Conservation (phyloP, 345 rosid species). For the Schrenkiella parvula region DNA sequence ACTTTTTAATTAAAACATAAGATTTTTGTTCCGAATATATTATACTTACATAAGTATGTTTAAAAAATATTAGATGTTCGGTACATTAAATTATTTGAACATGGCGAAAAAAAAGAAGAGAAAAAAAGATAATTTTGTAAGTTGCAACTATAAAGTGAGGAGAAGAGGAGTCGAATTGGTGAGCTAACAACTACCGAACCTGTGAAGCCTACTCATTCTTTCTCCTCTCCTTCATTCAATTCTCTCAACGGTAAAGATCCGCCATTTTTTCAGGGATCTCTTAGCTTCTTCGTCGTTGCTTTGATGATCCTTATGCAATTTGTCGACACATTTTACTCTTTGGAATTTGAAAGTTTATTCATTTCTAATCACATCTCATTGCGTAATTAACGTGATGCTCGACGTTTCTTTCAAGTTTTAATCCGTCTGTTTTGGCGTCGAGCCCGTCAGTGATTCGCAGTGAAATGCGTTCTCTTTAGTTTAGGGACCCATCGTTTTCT, state of each 20-base stretch:
- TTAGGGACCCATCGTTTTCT: neutral
- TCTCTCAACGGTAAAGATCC: constrained; percentile 25
- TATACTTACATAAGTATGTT: too few relatives aligned
- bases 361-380: neutral
- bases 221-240: neutral
- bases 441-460: neutral
- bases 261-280: neutral
- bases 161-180: neutral
- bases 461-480: neutral
- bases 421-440: neutral
- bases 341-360: neutral
- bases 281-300: neutral
- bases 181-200: constrained; percentile 24
- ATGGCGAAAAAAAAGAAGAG: neutral
- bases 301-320: neutral
- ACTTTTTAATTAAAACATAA: too few relatives aligned
- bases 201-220: constrained; percentile 1
- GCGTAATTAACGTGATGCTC: neutral
- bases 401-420: neutral
- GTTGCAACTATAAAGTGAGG: constrained; percentile 14
- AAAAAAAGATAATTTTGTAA: neutral
- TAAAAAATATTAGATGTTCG: too few relatives aligned
- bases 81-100: too few relatives aligned
- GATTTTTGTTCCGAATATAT: too few relatives aligned
- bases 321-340: neutral